Percentiles rank a stretch among this genome's conserved stretches.
These are phyloP conservation scores for Aspergillus fumigatus DNA, from an alignment of 2,329 filamentous ascomycete species.

Conservation along the genomic window DNA sequence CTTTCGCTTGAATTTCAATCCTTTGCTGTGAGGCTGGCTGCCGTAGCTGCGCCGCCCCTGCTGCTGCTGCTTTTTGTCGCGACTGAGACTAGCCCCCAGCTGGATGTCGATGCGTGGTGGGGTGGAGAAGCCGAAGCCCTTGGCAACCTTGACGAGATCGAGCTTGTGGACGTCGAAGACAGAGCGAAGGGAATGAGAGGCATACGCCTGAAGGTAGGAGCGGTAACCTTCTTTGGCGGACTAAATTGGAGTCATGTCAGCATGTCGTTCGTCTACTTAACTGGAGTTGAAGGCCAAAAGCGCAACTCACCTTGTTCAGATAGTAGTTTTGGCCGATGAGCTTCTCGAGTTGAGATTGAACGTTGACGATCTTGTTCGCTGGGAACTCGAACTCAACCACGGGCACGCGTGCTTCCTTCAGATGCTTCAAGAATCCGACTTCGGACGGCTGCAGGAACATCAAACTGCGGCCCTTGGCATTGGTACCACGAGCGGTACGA, in stretches of 20 bases:
- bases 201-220: slow-evolving; percentile 92
- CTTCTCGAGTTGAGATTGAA: slow-evolving; percentile 88
- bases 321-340: slow-evolving; percentile 95
- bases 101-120: slow-evolving; percentile 77
- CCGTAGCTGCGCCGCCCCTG: slow-evolving; percentile 67
- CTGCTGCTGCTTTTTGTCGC: slow-evolving; percentile 61
- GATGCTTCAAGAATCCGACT: slow-evolving; percentile 83
- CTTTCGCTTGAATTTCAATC: slow-evolving; percentile 51
- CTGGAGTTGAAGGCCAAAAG: not conserved
- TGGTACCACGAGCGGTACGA: slow-evolving; percentile 80
- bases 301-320: slow-evolving; percentile 67
- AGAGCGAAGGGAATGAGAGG: slow-evolving; percentile 75
- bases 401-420: slow-evolving; percentile 87
- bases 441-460: slow-evolving; percentile 93
- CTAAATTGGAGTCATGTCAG: slow-evolving; percentile 26
- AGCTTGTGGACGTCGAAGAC: slow-evolving; percentile 81
- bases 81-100: slow-evolving; percentile 69
- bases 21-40: slow-evolving; percentile 64
- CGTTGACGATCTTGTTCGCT: slow-evolving; percentile 82
- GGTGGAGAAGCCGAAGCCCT: slow-evolving; percentile 73
- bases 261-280: not conserved
- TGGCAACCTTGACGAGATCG: slow-evolving; percentile 77
- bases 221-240: slow-evolving; percentile 71
- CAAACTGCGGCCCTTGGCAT: slow-evolving; percentile 78
- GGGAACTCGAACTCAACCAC: slow-evolving; percentile 97